Percentiles rank a stretch among this genome's conserved stretches.
phyloP scores from a whole-genome alignment of 306 rosid genomes.

The Prunus davidiana region DNA sequence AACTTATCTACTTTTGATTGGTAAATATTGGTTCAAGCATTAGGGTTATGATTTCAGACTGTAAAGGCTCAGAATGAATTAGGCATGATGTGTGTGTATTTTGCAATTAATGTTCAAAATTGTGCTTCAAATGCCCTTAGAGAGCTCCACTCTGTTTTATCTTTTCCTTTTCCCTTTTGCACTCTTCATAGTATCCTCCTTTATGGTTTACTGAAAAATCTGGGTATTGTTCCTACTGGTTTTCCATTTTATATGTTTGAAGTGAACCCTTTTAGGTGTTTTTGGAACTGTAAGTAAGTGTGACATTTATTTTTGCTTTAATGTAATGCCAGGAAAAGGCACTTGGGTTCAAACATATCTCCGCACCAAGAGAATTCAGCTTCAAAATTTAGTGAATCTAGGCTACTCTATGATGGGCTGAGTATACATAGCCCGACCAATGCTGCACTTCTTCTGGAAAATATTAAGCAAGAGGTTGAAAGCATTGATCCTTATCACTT shows the following conservation, averaged over 20 bases:
- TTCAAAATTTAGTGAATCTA: conserved; percentile 53
- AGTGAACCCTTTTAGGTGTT: not conserved
- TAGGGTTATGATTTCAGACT: conserved; percentile 1
- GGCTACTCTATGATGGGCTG: conserved; percentile 66
- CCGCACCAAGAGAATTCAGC: conserved; percentile 46
- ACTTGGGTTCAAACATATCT: conserved; percentile 45
- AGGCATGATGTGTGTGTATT: not conserved
- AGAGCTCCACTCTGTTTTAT: not conserved
- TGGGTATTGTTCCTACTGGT: not conserved
- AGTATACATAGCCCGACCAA: conserved; percentile 82
- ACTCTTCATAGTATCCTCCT: too few relatives aligned
- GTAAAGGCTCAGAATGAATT: not conserved
- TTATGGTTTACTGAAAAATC: not conserved
- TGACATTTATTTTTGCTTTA: conserved; percentile 4
- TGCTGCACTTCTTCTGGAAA: conserved; percentile 88
- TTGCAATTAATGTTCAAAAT: not conserved
- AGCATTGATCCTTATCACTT: conserved; percentile 43
- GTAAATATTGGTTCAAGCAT: not conserved
- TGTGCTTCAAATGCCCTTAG: not conserved
- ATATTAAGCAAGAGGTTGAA: conserved; percentile 75
- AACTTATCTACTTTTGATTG: not conserved
- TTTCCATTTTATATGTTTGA: not conserved
- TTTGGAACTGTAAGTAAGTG: not conserved
- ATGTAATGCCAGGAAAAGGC: conserved; percentile 66
- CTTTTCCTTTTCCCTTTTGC: too few relatives aligned